A percentile compares a stretch with the other conserved stretches of the same genome.
These are phyloP conservation scores for Chytridium lagenaria DNA, from an alignment of 371 early-diverging fungal species.

Conservation along the genomic window DNA sequence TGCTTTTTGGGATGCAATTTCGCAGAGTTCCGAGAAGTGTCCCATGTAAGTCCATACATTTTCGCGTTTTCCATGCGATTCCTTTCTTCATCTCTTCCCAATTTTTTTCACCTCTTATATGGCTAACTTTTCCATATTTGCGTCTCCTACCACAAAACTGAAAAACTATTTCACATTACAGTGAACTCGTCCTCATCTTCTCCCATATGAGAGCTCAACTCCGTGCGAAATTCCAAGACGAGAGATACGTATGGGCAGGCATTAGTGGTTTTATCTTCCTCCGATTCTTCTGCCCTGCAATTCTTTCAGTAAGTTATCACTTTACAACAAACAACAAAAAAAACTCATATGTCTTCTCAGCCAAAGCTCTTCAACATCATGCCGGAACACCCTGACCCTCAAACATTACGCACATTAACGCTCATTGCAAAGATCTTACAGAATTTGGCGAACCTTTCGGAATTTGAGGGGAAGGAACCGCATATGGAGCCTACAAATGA, in stretches of 20 bases:
- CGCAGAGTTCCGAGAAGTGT: slow-evolving; percentile 33
- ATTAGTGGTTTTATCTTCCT: slow-evolving; percentile 79
- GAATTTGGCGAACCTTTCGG: slow-evolving; percentile 76
- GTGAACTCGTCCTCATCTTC: slow-evolving; percentile 42
- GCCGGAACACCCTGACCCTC: slow-evolving; percentile 68
- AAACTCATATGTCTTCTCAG: slow-evolving; percentile 10
- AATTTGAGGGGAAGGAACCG: slow-evolving; percentile 79
- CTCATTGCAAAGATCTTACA: slow-evolving; percentile 83
- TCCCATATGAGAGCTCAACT: slow-evolving; percentile 32
- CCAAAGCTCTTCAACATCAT: slow-evolving; percentile 78
- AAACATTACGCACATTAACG: slow-evolving; percentile 71
- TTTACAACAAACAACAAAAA: too few relatives aligned
- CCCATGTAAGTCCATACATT: slow-evolving; percentile 43
- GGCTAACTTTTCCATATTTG: neutral
- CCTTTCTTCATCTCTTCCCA: too few relatives aligned
- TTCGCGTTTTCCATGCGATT: too few relatives aligned
- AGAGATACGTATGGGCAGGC: slow-evolving; percentile 30
- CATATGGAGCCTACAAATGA: slow-evolving; percentile 64
- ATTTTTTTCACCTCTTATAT: too few relatives aligned
- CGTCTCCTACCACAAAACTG: too few relatives aligned
- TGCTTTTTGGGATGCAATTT: slow-evolving; percentile 47
- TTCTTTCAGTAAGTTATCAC: slow-evolving; percentile 59
- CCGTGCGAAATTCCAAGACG: slow-evolving; percentile 22
- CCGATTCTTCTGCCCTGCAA: slow-evolving; percentile 83
- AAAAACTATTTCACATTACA: slow-evolving; percentile 13